Percentiles rank a stretch among this genome's conserved stretches.
These are phyloP conservation scores for Gnomoniopsis sp. DNA, from an alignment of 2,329 filamentous ascomycete genomes.

Conservation along the genomic window DNA sequence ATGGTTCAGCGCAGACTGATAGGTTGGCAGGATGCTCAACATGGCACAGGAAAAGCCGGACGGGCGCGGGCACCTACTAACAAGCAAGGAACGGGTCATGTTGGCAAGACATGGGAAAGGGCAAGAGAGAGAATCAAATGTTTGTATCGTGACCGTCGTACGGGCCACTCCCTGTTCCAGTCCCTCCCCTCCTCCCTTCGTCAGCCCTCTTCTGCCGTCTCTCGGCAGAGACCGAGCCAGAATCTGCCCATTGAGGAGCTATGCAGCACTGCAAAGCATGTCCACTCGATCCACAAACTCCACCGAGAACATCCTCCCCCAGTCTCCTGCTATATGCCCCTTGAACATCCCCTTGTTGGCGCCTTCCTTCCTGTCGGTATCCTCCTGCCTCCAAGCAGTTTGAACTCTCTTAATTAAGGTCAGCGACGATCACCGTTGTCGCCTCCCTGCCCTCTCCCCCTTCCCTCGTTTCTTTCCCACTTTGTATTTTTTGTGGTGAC, in stretches of 20 bases:
- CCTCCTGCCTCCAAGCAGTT: not conserved
- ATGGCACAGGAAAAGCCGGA: too few species aligned
- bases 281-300: not conserved
- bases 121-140: not conserved
- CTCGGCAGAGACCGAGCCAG: conserved; percentile 17
- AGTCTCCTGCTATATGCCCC: not conserved
- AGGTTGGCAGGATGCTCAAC: too few species aligned
- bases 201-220: not conserved
- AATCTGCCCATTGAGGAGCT: conserved; percentile 12
- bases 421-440: conserved; percentile 13
- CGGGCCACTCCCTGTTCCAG: not conserved
- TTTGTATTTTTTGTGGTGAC: not conserved
- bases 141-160: not conserved
- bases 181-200: not conserved
- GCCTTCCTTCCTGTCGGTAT: not conserved
- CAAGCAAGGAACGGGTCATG: not conserved
- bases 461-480: conserved; percentile 1
- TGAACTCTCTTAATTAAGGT: conserved; percentile 10
- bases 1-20: too few species aligned
- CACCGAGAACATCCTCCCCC: conserved; percentile 1
- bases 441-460: conserved; percentile 3
- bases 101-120: not conserved
- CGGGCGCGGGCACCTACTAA: too few species aligned
- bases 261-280: not conserved
- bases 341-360: not conserved